Percentiles rank a stretch among this genome's conserved stretches.
Evolutionary conservation across 768 basidiomycete genomes (phyloP).

Genomic region (Tulasnella sp.): DNA sequence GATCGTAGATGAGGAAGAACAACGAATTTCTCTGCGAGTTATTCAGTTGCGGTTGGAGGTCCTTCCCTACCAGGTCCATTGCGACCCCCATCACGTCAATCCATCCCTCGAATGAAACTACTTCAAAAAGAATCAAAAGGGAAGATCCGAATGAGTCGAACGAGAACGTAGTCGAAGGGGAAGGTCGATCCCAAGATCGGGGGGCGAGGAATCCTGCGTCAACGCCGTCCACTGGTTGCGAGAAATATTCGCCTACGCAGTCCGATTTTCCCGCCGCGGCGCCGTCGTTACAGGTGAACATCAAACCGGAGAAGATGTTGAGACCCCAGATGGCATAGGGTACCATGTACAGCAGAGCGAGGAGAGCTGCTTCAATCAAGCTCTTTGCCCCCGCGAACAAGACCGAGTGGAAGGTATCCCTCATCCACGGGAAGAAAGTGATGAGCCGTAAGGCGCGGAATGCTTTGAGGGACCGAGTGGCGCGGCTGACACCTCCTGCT

Average conservation of each 20-base stretch:
- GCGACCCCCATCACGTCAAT: constrained; percentile 84
- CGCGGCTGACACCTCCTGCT: constrained; percentile 72
- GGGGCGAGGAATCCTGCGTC: constrained; percentile 67
- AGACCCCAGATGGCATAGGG: constrained; percentile 92
- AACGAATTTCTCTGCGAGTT: constrained; percentile 77
- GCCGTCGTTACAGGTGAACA: constrained; percentile 80
- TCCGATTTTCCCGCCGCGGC: constrained; percentile 48
- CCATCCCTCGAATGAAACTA: constrained; percentile 95
- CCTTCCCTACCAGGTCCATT: constrained; percentile 67
- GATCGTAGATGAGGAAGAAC: constrained; percentile 87
- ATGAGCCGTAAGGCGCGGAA: constrained; percentile 84
- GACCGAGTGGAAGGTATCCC: constrained; percentile 78
- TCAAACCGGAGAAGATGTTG: constrained; percentile 82
- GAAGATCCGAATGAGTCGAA: constrained; percentile 84
- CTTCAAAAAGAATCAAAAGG: constrained; percentile 90
- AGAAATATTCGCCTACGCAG: constrained; percentile 69
- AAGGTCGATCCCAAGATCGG: constrained; percentile 81
- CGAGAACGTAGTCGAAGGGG: constrained; percentile 77
- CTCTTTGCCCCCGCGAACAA: constrained; percentile 80
- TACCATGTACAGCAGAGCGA: constrained; percentile 88
- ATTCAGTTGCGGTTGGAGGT: constrained; percentile 67
- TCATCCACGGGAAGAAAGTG: constrained; percentile 81
- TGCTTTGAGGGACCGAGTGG: constrained; percentile 81
- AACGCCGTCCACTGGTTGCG: constrained; percentile 53
- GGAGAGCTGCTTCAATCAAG: constrained; percentile 83